phyloP scores from a whole-genome alignment of 2,329 filamentous ascomycete species.

The Xylariaceae sp. region DNA sequence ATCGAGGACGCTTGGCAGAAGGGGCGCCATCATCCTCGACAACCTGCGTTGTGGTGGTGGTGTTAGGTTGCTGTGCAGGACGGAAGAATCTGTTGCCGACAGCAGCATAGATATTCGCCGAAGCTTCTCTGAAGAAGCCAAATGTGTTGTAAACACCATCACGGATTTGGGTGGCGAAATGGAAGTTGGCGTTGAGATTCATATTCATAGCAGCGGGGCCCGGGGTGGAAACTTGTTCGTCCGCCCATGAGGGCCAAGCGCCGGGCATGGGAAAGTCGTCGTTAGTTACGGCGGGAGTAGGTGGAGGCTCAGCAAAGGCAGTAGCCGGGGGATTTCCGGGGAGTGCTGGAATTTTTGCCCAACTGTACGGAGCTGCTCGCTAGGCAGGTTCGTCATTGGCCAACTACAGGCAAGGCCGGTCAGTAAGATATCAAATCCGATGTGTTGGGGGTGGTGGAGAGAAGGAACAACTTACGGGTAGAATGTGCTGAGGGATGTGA shows the following conservation, averaged over 20 bases:
- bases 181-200: too few species aligned
- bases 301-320: background rate
- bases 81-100: background rate
- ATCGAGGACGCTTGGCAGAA: slow-evolving; percentile 10
- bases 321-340: background rate
- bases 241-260: slow-evolving; percentile 23
- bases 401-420: slow-evolving; percentile 10
- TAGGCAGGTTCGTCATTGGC: slow-evolving; percentile 26
- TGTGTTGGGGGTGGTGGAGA: background rate
- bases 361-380: slow-evolving; percentile 18
- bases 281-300: background rate
- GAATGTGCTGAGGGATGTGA: too few species aligned
- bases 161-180: too few species aligned
- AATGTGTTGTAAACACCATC: background rate
- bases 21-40: background rate
- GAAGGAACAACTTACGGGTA: too few species aligned
- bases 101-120: too few species aligned
- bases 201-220: too few species aligned
- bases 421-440: slow-evolving; percentile 11
- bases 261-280: slow-evolving; percentile 18
- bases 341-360: slow-evolving; percentile 5
- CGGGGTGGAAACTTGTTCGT: slow-evolving; percentile 1
- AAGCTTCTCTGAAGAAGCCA: slow-evolving; percentile 4
- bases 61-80: background rate
- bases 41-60: background rate